A percentile compares a stretch with the other conserved stretches of the same genome.
Conservation (phyloP, 805 yeast genomes). For the Yarrowia sp. region DNA sequence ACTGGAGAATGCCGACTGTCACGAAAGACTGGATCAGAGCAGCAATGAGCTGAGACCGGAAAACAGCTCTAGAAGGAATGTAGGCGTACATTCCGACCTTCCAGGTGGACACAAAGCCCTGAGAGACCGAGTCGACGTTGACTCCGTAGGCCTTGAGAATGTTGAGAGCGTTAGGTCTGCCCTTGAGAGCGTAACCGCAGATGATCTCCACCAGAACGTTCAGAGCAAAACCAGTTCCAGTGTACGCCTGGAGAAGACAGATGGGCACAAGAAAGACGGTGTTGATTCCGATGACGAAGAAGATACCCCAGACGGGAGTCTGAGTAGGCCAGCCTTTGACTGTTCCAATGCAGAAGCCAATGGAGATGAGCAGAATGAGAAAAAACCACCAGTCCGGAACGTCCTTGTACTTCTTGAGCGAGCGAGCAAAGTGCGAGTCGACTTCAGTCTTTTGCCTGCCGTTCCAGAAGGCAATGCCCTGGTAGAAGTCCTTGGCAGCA, state of each 20-base stretch:
- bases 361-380: conserved; percentile 46
- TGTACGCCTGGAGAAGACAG: conserved; percentile 56
- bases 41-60: conserved; percentile 42
- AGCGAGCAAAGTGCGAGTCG: conserved; percentile 31
- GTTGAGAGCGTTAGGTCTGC: conserved; percentile 59
- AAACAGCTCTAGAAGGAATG: conserved; percentile 57
- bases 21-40: conserved; percentile 43
- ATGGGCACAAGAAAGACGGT: conserved; percentile 55
- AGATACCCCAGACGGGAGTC: conserved; percentile 60
- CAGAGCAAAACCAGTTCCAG: conserved; percentile 56
- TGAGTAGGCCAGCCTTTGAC: conserved; percentile 46
- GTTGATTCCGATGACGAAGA: conserved; percentile 54
- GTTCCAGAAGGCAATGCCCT: neutral
- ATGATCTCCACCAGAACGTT: conserved; percentile 62
- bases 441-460: conserved; percentile 10
- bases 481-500: conserved; percentile 25
- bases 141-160: conserved; percentile 58
- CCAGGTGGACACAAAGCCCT: conserved; percentile 53
- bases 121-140: conserved; percentile 61
- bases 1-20: conserved; percentile 36
- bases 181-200: conserved; percentile 64
- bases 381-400: conserved; percentile 76
- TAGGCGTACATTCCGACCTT: conserved; percentile 61
- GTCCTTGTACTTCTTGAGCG: conserved; percentile 57
- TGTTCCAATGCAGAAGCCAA: conserved; percentile 36